Evolutionary conservation across 176 grass and related monocot species (phyloP).

Genomic region (Tillandsia fasciculata): DNA sequence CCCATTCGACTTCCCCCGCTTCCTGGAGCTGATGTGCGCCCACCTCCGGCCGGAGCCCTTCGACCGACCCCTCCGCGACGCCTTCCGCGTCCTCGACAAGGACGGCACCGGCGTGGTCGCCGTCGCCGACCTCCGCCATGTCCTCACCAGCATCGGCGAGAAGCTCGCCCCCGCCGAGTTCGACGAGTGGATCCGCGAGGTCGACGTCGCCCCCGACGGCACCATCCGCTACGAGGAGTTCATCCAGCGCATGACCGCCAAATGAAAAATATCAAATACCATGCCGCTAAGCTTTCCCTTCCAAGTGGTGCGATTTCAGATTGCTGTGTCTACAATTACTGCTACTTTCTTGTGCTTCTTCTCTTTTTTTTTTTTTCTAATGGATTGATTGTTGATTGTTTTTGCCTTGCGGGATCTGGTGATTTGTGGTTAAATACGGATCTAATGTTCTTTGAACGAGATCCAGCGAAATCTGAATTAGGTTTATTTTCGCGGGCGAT

Average conservation of each 20-base stretch:
- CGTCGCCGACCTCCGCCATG: constrained; percentile 89
- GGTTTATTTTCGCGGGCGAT: too few relatives aligned
- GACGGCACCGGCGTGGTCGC: constrained; percentile 69
- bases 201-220: constrained; percentile 71
- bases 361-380: too few relatives aligned
- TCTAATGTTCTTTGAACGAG: too few relatives aligned
- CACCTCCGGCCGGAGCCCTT: constrained; percentile 87
- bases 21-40: constrained; percentile 77
- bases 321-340: too few relatives aligned
- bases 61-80: constrained; percentile 79
- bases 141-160: constrained; percentile 93
- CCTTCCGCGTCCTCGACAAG: constrained; percentile 99
- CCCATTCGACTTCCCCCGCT: constrained; percentile 79
- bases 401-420: too few relatives aligned
- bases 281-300: too few relatives aligned
- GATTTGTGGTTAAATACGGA: too few relatives aligned
- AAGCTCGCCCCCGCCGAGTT: constrained; percentile 92
- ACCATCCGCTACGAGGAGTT: constrained; percentile 96
- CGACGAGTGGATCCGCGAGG: constrained; percentile 99
- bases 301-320: too few relatives aligned
- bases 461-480: too few relatives aligned
- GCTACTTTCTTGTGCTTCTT: too few relatives aligned
- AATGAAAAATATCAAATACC: constrained; percentile 24
- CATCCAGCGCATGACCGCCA: constrained; percentile 90
- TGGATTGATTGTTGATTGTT: too few relatives aligned